These are phyloP conservation scores for Flueggea neowawraea DNA, from an alignment of 441 rosid genomes.

Conservation along the genomic window DNA sequence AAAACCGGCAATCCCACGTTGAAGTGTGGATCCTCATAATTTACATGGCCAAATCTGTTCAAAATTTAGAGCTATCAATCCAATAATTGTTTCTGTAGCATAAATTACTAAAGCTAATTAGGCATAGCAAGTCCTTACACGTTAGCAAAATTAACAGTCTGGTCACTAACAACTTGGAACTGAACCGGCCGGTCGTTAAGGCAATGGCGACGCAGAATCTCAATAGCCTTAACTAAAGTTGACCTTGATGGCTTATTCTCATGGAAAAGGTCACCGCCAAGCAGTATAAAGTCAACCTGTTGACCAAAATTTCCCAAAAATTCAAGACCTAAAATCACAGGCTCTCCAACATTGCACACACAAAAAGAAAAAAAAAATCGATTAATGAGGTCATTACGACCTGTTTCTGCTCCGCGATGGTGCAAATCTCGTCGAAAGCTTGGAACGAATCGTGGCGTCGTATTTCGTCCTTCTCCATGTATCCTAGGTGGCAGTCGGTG, in stretches of 20 bases:
- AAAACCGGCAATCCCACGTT: constrained; percentile 97
- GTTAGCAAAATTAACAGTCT: constrained; percentile 86
- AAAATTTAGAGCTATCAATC: neutral
- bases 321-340: no score
- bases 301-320: neutral
- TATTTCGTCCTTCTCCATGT: constrained; percentile 98
- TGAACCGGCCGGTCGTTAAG: constrained; percentile 89
- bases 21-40: constrained; percentile 98
- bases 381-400: constrained; percentile 22
- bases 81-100: no score
- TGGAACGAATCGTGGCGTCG: constrained; percentile 92
- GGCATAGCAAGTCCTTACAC: constrained; percentile 32
- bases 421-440: constrained; percentile 93
- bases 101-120: neutral
- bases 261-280: constrained; percentile 98
- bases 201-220: constrained; percentile 94
- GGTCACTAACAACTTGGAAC: constrained; percentile 99
- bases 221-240: constrained; percentile 90
- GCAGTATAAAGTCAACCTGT: constrained; percentile 92
- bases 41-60: constrained; percentile 95
- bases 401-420: constrained; percentile 88
- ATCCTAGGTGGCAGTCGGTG: constrained; percentile 94
- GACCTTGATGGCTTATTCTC: constrained; percentile 98
- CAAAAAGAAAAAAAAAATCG: constrained; percentile 1
- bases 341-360: neutral